Percentiles rank a stretch among this genome's conserved stretches.
These are phyloP conservation scores for Erodium moschatum DNA, from an alignment of 441 rosid genomes.

Conservation along the genomic window DNA sequence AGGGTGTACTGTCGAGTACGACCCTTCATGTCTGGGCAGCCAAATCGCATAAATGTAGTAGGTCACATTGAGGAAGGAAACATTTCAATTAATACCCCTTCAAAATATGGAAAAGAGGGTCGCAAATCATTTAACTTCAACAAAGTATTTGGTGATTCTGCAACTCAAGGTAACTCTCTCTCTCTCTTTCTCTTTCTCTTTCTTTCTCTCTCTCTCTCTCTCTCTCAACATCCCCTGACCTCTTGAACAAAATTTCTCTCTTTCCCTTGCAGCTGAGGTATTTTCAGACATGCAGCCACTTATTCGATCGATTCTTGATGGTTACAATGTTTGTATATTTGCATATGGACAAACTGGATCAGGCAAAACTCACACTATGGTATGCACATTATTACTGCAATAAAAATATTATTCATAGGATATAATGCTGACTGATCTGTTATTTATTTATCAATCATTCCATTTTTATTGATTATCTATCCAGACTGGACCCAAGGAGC, in stretches of 20 bases:
- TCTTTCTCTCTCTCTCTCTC: background rate
- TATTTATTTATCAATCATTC: background rate
- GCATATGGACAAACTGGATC: conserved; percentile 99
- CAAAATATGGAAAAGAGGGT: conserved; percentile 77
- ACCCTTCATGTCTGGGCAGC: conserved; percentile 66
- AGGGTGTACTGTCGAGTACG: conserved; percentile 85
- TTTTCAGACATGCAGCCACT: conserved; percentile 52
- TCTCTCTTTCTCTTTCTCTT: background rate
- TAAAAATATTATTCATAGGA: conserved; percentile 25
- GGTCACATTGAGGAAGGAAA: conserved; percentile 66
- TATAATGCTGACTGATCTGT: conserved; percentile 2
- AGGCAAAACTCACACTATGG: conserved; percentile 89
- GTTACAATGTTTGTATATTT: conserved; percentile 87
- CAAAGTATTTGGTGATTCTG: conserved; percentile 72
- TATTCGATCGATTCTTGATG: conserved; percentile 63
- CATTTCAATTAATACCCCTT: conserved; percentile 57
- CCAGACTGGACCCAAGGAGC: conserved; percentile 65
- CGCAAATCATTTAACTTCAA: conserved; percentile 57
- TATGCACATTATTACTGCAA: conserved; percentile 22
- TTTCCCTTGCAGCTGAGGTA: conserved; percentile 56
- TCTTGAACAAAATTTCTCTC: background rate
- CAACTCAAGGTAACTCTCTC: conserved; percentile 28
- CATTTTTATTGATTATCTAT: conserved; percentile 1
- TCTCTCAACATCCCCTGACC: background rate
- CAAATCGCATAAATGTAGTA: conserved; percentile 41